A percentile compares a stretch with the other conserved stretches of the same genome.
These are phyloP conservation scores for Calonectria ilicicola DNA, from an alignment of 2,329 filamentous ascomycete species.

Conservation along the genomic window DNA sequence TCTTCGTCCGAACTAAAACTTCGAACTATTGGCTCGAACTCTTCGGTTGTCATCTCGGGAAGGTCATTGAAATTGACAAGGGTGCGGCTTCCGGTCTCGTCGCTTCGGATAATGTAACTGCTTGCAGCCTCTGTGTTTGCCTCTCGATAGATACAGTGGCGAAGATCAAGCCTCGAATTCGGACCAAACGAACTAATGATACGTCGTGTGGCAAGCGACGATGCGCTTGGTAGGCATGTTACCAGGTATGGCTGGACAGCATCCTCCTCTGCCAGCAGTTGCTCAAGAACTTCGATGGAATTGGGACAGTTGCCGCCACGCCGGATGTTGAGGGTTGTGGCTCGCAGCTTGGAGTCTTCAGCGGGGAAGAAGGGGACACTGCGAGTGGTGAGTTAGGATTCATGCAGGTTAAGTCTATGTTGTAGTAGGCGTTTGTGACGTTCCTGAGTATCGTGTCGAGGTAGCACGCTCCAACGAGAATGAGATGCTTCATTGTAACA, in stretches of 20 bases:
- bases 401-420: neutral
- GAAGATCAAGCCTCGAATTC: slow-evolving; percentile 58
- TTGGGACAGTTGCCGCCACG: slow-evolving; percentile 82
- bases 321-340: slow-evolving; percentile 67
- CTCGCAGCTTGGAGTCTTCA: slow-evolving; percentile 80
- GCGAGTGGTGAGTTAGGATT: slow-evolving; percentile 33
- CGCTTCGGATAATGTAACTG: slow-evolving; percentile 76
- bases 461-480: slow-evolving; percentile 77
- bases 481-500: slow-evolving; percentile 64
- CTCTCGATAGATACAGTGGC: slow-evolving; percentile 70
- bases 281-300: slow-evolving; percentile 76
- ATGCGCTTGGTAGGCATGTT: slow-evolving; percentile 64
- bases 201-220: slow-evolving; percentile 62
- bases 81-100: slow-evolving; percentile 70
- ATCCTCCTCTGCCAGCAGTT: slow-evolving; percentile 60
- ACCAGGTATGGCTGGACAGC: slow-evolving; percentile 57
- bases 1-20: slow-evolving; percentile 50
- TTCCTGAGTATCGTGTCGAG: slow-evolving; percentile 77
- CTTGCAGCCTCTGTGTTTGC: slow-evolving; percentile 69
- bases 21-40: slow-evolving; percentile 64
- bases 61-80: slow-evolving; percentile 78
- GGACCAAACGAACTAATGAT: slow-evolving; percentile 66
- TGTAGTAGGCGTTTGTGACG: slow-evolving; percentile 41
- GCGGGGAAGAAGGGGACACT: slow-evolving; percentile 75
- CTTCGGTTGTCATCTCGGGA: slow-evolving; percentile 73